These are phyloP conservation scores for carrot (Daucus carota) DNA, from an alignment of 129 eudicot species.

Conservation along the genomic window DH1_v3.0 NC_030388.2:24000501-24001000, in stretches of 20 bases:
- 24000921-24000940: too few relatives aligned
- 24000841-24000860: too few relatives aligned
- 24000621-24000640: neutral
- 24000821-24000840: too few relatives aligned
- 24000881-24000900: too few relatives aligned
- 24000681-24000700: constrained; percentile 19
- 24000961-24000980: too few relatives aligned
- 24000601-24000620: constrained; percentile 27
- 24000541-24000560: constrained; percentile 11
- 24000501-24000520: neutral
- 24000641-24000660: constrained; percentile 18
- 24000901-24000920: too few relatives aligned
- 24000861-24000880: too few relatives aligned
- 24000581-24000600: constrained; percentile 12
- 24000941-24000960: too few relatives aligned
- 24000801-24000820: neutral
- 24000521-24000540: neutral
- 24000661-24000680: neutral
- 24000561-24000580: constrained; percentile 2
- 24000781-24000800: neutral
- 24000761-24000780: neutral
- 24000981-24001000: too few relatives aligned
- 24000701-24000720: neutral
- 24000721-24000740: neutral
- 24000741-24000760: neutral